phyloP scores from a whole-genome alignment of 2,329 filamentous ascomycete genomes.

The Aspergillus costaricaensis region DNA sequence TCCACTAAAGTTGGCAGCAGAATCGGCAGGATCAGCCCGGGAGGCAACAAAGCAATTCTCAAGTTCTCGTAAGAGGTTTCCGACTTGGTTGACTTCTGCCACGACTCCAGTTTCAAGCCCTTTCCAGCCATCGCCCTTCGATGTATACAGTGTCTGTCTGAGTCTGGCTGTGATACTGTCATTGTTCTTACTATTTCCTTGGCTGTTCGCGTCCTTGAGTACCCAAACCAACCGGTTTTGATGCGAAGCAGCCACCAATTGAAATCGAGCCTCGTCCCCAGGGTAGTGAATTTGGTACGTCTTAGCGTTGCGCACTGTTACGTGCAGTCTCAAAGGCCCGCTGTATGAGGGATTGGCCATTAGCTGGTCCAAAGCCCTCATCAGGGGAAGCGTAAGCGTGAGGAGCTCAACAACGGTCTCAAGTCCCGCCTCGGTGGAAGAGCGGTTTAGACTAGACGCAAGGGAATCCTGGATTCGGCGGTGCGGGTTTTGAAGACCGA shows the following conservation, averaged over 20 bases:
- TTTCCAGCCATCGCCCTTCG: conserved; percentile 43
- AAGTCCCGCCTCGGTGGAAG: conserved; percentile 32
- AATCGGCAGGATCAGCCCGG: conserved; percentile 1
- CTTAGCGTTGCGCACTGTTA: conserved; percentile 40
- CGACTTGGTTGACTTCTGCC: conserved; percentile 34
- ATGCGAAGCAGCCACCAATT: conserved; percentile 31
- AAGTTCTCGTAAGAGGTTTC: conserved; percentile 35
- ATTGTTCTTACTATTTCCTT: conserved; percentile 18
- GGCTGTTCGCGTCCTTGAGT: conserved; percentile 32
- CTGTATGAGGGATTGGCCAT: conserved; percentile 27
- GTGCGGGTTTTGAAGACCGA: conserved; percentile 41
- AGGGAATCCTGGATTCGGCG: conserved; percentile 44
- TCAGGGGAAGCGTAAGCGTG: conserved; percentile 39
- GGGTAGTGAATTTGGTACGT: conserved; percentile 41
- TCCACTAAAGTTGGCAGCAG: background rate
- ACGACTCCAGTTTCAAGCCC: conserved; percentile 43
- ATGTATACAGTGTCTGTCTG: conserved; percentile 37
- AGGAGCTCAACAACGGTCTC: conserved; percentile 36
- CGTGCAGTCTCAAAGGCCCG: conserved; percentile 30
- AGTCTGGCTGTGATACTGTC: conserved; percentile 28
- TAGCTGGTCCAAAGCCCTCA: conserved; percentile 40
- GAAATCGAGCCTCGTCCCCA: conserved; percentile 34
- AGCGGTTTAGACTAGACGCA: conserved; percentile 38
- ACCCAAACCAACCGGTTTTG: conserved; percentile 38
- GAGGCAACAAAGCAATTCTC: conserved; percentile 30